Base-by-base conservation (phyloP, 2,329 filamentous ascomycete genomes). In the Albifimbria verrucaria region DNA sequence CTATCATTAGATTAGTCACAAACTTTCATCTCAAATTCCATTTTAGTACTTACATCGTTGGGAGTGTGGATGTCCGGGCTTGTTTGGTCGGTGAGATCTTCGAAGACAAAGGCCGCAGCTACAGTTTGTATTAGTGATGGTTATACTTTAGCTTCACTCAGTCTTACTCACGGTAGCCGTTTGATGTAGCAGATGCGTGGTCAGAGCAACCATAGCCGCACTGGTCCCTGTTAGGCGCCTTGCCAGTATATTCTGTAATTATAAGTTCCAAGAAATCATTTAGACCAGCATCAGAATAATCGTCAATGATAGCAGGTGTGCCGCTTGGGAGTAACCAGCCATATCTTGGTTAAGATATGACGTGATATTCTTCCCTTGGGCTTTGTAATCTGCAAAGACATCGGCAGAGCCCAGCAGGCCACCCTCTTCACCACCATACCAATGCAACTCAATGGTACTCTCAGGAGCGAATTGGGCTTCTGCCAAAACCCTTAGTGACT, bases 371-470 rank as follows among this genome's bases (percentile, higher is more conserved):
- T 71, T 73, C 32, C 65, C 63, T 23, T 63, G 57, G 23, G 64
- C 55, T 53, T 68, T 71, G 65, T 79, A 79, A 48, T 62, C 65
- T 48, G 69, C 60, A 55, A 76, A 77, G 43, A 79, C 59, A 32
- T 68, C 73, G 41, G 67, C 65, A 15, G 75, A 77, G 21, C 77
- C 77, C 3, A 78, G 70, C 7, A 78, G 67, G 15, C 77, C 76
- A 10, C 69, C 74, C 59, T 80, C 77, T 65, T 80, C 77, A 23
- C 69, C 78, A 28, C 65, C 64, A 58, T 80, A 80, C 63, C 75
- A 80, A 62, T 81, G 77, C 60, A 80, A 80, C 63, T 80, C 78
- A 53, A 81, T 68, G 2, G 77, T 78, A 62, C 78, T 72, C 48
- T 70, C 66, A 32, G 74, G 73, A 24, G 63, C 58, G 57, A 69